Percentiles rank a stretch among this genome's conserved stretches.
phyloP scores from a whole-genome alignment of 2,329 filamentous ascomycete species.

The Aspergillus terreus region DNA sequence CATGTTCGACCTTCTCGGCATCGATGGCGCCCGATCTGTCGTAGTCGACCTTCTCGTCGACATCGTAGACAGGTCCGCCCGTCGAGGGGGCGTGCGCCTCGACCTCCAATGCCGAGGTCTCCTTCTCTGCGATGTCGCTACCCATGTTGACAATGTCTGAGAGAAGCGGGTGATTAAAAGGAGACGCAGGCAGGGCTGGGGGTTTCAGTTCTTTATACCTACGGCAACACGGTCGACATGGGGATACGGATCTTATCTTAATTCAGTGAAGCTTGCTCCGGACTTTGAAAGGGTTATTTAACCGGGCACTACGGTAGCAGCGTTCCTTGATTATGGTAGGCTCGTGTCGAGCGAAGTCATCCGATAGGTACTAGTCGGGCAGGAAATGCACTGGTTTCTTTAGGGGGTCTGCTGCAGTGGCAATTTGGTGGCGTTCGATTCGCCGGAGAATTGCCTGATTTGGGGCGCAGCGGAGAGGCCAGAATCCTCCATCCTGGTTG shows the following conservation, averaged over 20 bases:
- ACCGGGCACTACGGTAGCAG: conserved; percentile 15
- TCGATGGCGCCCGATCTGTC: conserved; percentile 55
- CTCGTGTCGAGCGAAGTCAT: too few relatives aligned
- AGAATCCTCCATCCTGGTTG: neutral
- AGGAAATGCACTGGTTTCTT: conserved; percentile 1
- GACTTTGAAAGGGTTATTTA: conserved; percentile 16
- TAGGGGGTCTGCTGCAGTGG: neutral
- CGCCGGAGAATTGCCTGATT: conserved; percentile 3
- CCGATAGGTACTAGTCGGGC: neutral
- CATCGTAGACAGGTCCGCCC: conserved; percentile 30
- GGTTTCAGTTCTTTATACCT: conserved; percentile 30
- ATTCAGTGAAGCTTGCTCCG: conserved; percentile 24
- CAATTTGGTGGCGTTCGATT: conserved; percentile 2
- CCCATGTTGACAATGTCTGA: conserved; percentile 28
- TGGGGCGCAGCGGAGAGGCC: neutral
- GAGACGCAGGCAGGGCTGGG: conserved; percentile 24
- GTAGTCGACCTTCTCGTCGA: conserved; percentile 38
- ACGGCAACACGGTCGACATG: conserved; percentile 16
- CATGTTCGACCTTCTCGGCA: conserved; percentile 54
- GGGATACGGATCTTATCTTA: conserved; percentile 11
- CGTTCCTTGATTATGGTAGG: conserved; percentile 2
- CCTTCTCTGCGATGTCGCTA: conserved; percentile 30
- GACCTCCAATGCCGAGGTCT: conserved; percentile 25
- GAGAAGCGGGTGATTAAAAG: conserved; percentile 24
- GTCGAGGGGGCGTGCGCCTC: conserved; percentile 26